These are phyloP conservation scores for Raddia guianensis DNA, from an alignment of 176 grass and related monocot genomes.

Conservation along the genomic window DNA sequence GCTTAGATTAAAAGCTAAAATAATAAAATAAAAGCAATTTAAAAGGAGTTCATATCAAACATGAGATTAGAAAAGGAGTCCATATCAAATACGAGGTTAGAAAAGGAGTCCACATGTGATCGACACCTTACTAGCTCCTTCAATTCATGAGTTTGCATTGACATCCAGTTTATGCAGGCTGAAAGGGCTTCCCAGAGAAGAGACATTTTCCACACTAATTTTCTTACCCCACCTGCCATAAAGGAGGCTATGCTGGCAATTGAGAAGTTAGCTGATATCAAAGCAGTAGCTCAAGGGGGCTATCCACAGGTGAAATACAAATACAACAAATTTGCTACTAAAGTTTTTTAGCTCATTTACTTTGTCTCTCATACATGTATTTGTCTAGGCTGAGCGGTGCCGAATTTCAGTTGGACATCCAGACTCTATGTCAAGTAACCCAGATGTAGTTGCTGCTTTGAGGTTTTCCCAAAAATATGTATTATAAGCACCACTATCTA, in stretches of 20 bases:
- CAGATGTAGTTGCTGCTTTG: conserved; percentile 91
- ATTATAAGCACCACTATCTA: conserved; percentile 17
- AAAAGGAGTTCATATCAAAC: too few relatives aligned
- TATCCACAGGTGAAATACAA: conserved; percentile 73
- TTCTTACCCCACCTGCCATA: conserved; percentile 78
- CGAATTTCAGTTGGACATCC: conserved; percentile 82
- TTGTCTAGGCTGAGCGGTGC: conserved; percentile 78
- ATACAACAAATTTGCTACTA: conserved; percentile 24
- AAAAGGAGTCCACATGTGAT: too few relatives aligned
- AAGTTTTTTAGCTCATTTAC: conserved; percentile 15
- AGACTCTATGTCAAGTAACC: conserved; percentile 63
- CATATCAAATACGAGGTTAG: too few relatives aligned
- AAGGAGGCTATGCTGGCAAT: conserved; percentile 67
- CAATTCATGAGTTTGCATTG: not conserved
- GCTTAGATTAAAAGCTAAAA: too few relatives aligned
- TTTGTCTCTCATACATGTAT: conserved; percentile 25
- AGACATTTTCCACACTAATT: conserved; percentile 74
- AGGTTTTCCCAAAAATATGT: conserved; percentile 62
- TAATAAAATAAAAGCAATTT: too few relatives aligned
- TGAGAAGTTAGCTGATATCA: conserved; percentile 76
- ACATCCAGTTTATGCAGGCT: conserved; percentile 50
- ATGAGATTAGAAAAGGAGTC: too few relatives aligned
- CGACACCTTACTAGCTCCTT: not conserved
- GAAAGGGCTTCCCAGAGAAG: conserved; percentile 64
- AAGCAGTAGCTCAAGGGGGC: conserved; percentile 84